Base-by-base conservation (phyloP, 495 filamentous ascomycete species). In the Jackrogersella minutella region DNA sequence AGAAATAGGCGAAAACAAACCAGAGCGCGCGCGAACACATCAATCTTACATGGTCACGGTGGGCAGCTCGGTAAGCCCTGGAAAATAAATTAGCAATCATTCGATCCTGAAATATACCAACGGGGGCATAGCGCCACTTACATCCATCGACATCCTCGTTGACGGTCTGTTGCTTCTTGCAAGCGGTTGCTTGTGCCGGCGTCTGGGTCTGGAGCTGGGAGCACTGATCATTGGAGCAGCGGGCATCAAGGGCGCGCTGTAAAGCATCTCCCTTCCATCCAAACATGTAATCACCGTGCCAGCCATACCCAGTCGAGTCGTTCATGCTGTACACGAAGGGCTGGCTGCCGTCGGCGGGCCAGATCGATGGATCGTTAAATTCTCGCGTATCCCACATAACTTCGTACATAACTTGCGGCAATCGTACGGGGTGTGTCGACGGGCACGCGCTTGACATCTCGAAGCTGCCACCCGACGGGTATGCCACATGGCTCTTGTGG, bases 201-300 rank as follows among this genome's bases (percentile, higher is more conserved):
- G 72, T 65, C 68, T 81, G 79, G 47, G 65, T 70, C 58, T 69
- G 68, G 51, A 81, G 67, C 60, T 64, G 61, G 0, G 66, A 49
- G 43, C 61, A 69, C 39, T 50, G 55, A 64, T 72, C 59, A 70
- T 73, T 71, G 60, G 69, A 69, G 74, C 77, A 80, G 54, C 62
- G 71, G 64, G 76, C 67, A 58, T 74, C 74, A 64, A 81, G 57
- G 33, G 66, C 68, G 69, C 76, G 77, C 67, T 81, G 75, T 55
- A 81, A 72, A n/a, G 78, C 66, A 39, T 76, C 72, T 14, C 75
- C 78, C 62, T 75, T 72, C 77, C 78, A 80, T 34, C 78, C 78
- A 62, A 79, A 79, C 61, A 80, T 64, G 69, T 80, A 80, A 53
- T 80, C 78, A 66, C 76, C 78, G 65, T 80, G 78, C 57, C 73